These are phyloP conservation scores for Lyophyllum atratum DNA, from an alignment of 768 basidiomycete genomes.

Conservation along the genomic window DNA sequence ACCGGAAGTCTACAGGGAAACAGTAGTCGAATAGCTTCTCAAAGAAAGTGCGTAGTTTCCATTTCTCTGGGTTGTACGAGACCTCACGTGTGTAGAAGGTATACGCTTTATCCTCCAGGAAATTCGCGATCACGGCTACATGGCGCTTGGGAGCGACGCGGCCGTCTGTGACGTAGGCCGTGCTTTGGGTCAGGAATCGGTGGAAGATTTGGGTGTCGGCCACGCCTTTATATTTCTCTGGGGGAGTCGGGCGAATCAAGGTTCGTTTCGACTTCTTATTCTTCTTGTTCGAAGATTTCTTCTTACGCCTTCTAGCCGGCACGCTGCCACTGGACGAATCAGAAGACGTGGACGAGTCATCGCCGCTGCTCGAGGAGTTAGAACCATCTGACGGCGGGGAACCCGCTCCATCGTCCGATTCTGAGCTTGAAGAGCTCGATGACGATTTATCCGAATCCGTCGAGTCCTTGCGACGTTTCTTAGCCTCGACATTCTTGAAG, in stretches of 20 bases:
- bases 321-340: too few species aligned
- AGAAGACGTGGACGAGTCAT: too few species aligned
- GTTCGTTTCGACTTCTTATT: not conserved
- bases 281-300: not conserved
- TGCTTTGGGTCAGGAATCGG: slow-evolving; percentile 17
- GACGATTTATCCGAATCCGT: too few species aligned
- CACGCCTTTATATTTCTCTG: slow-evolving; percentile 15
- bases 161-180: slow-evolving; percentile 20
- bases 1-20: slow-evolving; percentile 32
- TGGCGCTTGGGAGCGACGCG: slow-evolving; percentile 9
- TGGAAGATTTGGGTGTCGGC: slow-evolving; percentile 11
- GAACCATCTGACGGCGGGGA: too few species aligned
- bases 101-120: slow-evolving; percentile 29
- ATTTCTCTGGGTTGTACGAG: slow-evolving; percentile 12
- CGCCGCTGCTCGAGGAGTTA: too few species aligned
- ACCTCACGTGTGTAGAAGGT: slow-evolving; percentile 28
- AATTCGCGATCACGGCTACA: slow-evolving; percentile 23
- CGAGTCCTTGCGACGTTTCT: too few species aligned
- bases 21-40: slow-evolving; percentile 30
- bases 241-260: slow-evolving; percentile 18
- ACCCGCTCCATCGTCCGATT: too few species aligned
- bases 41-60: slow-evolving; percentile 27
- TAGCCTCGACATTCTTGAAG: too few species aligned
- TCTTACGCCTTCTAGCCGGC: not conserved
- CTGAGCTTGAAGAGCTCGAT: too few species aligned